A percentile compares a stretch with the other conserved stretches of the same genome.
Conservation (phyloP, 352 stramenopile species). For the Thalassiosira gravida region DNA sequence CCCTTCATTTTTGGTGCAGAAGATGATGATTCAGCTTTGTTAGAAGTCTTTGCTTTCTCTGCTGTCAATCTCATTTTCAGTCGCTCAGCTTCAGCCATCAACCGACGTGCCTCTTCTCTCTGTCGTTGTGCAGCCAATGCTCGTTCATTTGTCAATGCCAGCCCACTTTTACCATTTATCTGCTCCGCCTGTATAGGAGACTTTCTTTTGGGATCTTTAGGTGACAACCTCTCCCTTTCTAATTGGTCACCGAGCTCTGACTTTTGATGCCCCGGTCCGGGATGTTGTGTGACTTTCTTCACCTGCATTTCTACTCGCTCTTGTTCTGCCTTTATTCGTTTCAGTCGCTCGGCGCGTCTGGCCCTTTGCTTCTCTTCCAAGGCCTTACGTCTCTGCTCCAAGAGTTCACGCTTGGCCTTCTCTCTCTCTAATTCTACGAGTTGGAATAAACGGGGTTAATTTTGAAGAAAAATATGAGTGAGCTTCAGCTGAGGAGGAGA, state of each 20-base stretch:
- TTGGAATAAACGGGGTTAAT: not conserved
- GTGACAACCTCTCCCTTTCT: constrained; percentile 7
- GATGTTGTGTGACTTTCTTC: constrained; percentile 16
- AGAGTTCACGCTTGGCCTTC: constrained; percentile 12
- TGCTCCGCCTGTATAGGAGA: not conserved
- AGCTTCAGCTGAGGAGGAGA: not conserved
- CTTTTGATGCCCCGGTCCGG: not conserved
- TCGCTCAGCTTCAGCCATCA: constrained; percentile 15
- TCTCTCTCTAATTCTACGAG: constrained; percentile 24
- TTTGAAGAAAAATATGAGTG: not conserved
- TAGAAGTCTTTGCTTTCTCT: constrained; percentile 6
- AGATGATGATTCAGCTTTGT: constrained; percentile 9
- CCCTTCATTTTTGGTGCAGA: not conserved
- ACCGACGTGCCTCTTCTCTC: constrained; percentile 8
- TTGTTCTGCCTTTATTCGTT: constrained; percentile 21
- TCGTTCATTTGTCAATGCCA: not conserved
- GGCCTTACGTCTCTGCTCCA: constrained; percentile 14
- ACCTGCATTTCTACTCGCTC: constrained; percentile 23
- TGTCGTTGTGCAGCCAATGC: not conserved
- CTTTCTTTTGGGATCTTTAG: not conserved
- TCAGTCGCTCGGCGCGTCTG: constrained; percentile 16
- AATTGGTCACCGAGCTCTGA: constrained; percentile 18
- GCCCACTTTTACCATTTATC: not conserved
- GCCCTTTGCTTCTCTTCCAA: constrained; percentile 26
- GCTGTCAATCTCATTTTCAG: constrained; percentile 18